Evolutionary conservation across 352 stramenopile genomes (phyloP), one percentile per base, ranked within the genome.

Genomic region (Plasmopara muralis): DNA sequence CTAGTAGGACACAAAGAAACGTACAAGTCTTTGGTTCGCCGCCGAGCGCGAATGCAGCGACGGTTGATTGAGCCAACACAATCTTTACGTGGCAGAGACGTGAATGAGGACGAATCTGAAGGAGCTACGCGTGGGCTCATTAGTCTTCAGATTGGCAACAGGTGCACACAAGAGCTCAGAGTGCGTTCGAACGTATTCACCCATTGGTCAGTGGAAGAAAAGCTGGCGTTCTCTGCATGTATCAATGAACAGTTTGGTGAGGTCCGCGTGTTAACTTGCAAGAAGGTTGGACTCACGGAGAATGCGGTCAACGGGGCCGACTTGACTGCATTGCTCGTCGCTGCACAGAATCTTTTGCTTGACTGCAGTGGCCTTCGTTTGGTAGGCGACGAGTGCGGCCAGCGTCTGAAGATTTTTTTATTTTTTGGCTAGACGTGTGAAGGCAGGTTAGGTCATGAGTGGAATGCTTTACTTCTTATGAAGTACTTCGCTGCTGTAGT

Each of bases 381-480:
- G 9, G 64, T 68, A 6, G 56, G 75, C 42, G 70, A 88, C 43
- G 74, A 83, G 39, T 70, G 68, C 47, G 56, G 61, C 42, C 66
- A 82, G 15, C 75, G 80, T 5, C 66, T 91, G 16, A 84, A 84
- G 61, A 87, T 89, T 44, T 87, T 83, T 57, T 47, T 91, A 30
- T 70, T 84, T 57, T 90, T 81, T 45, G 80, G 80, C 10, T 90
- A 56, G 74, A 41, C 31, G 31, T 35, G 10, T 12, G 31, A 35
- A 12, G 4, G 31, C 31, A 35, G 20, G 20, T 25, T 25, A 25
- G 20, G 20, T 25, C 20, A 25, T 25, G 20, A 3, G 20, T 25
- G 20, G 20, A 25, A 25, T 25, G 20, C 20, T 25, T 25, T 25
- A 25, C 20, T 25, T 25, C 20, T 25, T 3, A 1, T 25, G 20